Evolutionary conservation across 2,329 filamentous ascomycete genomes (phyloP), one percentile per base, ranked within the genome.

Genomic region (Microascus cirrosus): DNA sequence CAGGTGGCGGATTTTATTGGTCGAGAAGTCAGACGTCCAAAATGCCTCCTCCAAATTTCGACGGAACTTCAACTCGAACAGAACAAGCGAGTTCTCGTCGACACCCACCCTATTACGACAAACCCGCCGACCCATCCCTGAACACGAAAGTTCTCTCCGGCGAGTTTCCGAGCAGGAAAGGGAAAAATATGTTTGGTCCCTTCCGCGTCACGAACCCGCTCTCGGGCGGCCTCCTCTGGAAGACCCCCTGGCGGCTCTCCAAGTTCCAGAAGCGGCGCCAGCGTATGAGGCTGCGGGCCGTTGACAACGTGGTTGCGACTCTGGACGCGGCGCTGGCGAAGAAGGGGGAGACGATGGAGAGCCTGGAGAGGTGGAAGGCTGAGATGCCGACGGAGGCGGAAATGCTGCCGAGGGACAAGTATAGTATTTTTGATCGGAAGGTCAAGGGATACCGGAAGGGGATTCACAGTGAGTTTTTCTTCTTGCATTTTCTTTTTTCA

Each of bases 351-450:
- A 82, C 85, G 60, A 81, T 85, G 53, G 90, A 90, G 74, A 80
- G 89, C 57, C 78, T 99, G 60, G 87, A 95, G 71, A 77, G 86
- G 68, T 99, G 94, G 94, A 96, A 94, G 78, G 80, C 81, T 42
- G 90, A 96, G 74, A 99, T 99, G 94, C 94, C 94, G 24, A 88
- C 84, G 28, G 94, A 99, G 79, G 81, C 84, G 67, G 91, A 97
- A 79, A 99, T 99, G 94, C 71, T 95, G 71, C 87, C 94, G 53
- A 87, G 84, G 73, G 94, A 99, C 76, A 99, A 99, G 76, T 99
- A 99, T 76, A 96, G 90, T 32, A 87, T 99, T 67, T 99, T 97
- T 73, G 93, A 96, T 73, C 86, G 92, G 66, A 96, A 97, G 74
- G 91, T 89, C 71, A 95, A 92, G 84, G 86, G 83, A 66, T 99